Base-by-base conservation (phyloP, 2,329 filamentous ascomycete genomes). In the Calonectria naviculata region DNA sequence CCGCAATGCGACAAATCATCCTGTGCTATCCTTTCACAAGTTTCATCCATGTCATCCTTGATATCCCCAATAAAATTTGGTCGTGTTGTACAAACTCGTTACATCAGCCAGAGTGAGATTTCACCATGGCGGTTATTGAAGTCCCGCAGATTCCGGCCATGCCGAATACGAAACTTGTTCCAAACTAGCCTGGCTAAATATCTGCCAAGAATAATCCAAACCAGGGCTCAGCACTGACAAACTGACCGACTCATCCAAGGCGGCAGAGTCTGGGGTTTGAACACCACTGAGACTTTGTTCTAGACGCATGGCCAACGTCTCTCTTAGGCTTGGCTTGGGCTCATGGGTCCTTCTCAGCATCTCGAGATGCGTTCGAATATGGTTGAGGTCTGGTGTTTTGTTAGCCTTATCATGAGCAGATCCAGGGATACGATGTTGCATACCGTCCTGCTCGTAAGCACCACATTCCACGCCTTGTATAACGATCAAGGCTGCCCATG, bases 121-220 rank as follows among this genome's bases (percentile, higher is more conserved):
- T 41, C 38, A 41, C n/a, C 44, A 34, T 6, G 44, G 26, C 8
- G 26, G 7, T 46, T 28, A 31, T 12, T 69, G 26, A 19, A 69
- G 9, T 12, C 46, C 60, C 15, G 49, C 54, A 4, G 66, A 47
- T 13, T 47, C 49, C 9, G 60, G 58, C 60, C 60, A 58, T 28
- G n/a, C 26, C 13, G 49, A 38, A 24, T 58, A 69, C 6, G 47
- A 29, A 19, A 71, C 19, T 31, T 68, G 65, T 15, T 71, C 58
- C 26, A 69, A 46, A 26, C 66, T 69, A 29, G 61, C 65, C 10
- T 69, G 64, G 36, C 46, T 65, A n/a, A 69, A 69, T 24, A 66
- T 71, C 29, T 69, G 61, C 66, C 70, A 71, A 19, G 65, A 71
- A 21, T 62, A 69, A 36, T 71, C 66, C 2, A 69, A 21, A 21